These are phyloP conservation scores for Boletus sp. DNA, from an alignment of 768 basidiomycete genomes.

Conservation along the genomic window DNA sequence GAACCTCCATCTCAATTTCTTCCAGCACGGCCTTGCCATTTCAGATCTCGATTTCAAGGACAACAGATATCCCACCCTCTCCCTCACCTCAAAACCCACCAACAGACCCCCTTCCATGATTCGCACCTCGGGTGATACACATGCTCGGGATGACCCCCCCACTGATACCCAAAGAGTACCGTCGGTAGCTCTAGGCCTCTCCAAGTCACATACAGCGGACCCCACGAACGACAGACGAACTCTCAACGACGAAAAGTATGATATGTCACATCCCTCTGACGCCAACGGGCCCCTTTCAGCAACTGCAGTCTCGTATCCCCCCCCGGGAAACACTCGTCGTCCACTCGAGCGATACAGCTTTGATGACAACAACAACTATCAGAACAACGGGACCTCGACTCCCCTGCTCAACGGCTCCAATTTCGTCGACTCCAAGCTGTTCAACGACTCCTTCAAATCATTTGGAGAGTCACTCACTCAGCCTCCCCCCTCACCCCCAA, in stretches of 20 bases:
- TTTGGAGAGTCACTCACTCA: slow-evolving; percentile 26
- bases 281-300: slow-evolving; percentile 22
- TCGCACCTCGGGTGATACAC: slow-evolving; percentile 26
- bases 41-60: slow-evolving; percentile 62
- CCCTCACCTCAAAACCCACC: slow-evolving; percentile 22
- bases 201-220: slow-evolving; percentile 15
- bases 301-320: slow-evolving; percentile 41
- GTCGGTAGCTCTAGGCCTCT: slow-evolving; percentile 10
- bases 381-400: slow-evolving; percentile 14
- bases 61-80: slow-evolving; percentile 50
- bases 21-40: slow-evolving; percentile 51
- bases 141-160: slow-evolving; percentile 22
- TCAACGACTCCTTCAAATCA: slow-evolving; percentile 32
- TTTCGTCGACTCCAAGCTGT: slow-evolving; percentile 25
- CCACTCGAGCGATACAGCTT: slow-evolving; percentile 52
- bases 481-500: slow-evolving; percentile 23
- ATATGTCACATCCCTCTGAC: slow-evolving; percentile 13
- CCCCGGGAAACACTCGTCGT: slow-evolving; percentile 44
- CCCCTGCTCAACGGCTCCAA: slow-evolving; percentile 26
- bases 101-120: slow-evolving; percentile 31
- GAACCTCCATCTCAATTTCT: slow-evolving; percentile 39
- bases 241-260: slow-evolving; percentile 23
- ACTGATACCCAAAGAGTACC: slow-evolving; percentile 13
- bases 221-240: slow-evolving; percentile 22
- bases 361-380: slow-evolving; percentile 37